Evolutionary conservation across 176 grass and related monocot genomes (phyloP).

Genomic region (Rhynchospora pubera): DNA sequence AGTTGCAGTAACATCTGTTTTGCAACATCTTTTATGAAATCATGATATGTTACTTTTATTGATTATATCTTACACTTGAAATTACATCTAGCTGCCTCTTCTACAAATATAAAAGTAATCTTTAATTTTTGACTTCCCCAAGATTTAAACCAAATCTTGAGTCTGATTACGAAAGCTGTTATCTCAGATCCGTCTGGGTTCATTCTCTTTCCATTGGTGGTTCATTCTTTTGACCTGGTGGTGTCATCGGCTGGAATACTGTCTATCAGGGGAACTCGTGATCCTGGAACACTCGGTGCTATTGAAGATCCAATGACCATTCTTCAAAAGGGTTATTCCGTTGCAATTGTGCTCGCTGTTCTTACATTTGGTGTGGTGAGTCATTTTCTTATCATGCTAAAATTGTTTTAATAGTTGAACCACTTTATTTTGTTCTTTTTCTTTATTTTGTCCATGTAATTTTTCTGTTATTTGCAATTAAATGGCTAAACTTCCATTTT

Average conservation of each 20-base stretch:
- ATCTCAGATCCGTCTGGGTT: conserved; percentile 97
- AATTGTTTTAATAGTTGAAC: neutral
- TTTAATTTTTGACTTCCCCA: neutral
- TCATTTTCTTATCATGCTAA: conserved; percentile 23
- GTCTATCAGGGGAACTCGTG: conserved; percentile 81
- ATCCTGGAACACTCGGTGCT: conserved; percentile 50
- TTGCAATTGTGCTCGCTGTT: conserved; percentile 89
- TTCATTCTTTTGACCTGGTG: conserved; percentile 97
- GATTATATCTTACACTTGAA: neutral
- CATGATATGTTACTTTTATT: neutral
- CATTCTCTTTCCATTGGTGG: conserved; percentile 97
- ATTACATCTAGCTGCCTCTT: neutral
- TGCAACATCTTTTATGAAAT: neutral
- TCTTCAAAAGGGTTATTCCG: conserved; percentile 94
- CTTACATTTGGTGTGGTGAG: conserved; percentile 91
- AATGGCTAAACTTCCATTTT: neutral
- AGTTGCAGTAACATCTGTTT: neutral
- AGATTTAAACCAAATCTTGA: neutral
- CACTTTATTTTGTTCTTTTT: neutral
- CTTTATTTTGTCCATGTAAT: neutral
- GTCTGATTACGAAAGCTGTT: conserved; percentile 18
- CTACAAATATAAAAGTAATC: neutral
- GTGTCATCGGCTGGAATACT: conserved; percentile 98
- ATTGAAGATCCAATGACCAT: conserved; percentile 93
- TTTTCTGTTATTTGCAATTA: neutral